Percentiles rank a stretch among this genome's conserved stretches.
phyloP scores from a whole-genome alignment of 2,329 filamentous ascomycete species.

The Beauveria brongniartii region DNA sequence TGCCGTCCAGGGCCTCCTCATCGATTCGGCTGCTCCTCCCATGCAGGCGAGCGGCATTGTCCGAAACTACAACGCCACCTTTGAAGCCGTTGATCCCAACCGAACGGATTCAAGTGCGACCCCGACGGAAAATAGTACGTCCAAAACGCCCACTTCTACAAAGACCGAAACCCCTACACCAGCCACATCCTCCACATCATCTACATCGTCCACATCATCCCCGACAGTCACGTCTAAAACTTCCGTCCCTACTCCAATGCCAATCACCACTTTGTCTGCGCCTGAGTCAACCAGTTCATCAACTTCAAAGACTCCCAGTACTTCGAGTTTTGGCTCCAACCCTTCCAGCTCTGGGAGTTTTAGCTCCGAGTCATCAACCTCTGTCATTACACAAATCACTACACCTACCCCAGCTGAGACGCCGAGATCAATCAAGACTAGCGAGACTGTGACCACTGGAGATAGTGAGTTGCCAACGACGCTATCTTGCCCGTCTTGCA shows the following conservation, averaged over 20 bases:
- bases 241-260: background rate
- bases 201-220: background rate
- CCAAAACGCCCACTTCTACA: background rate
- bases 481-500: constrained; percentile 3
- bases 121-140: constrained; percentile 5
- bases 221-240: background rate
- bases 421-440: background rate
- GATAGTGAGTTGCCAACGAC: constrained; percentile 6
- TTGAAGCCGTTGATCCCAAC: constrained; percentile 16
- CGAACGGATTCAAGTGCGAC: background rate
- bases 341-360: background rate
- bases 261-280: background rate
- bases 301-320: background rate
- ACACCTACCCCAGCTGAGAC: background rate
- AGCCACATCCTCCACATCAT: background rate
- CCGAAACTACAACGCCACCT: constrained; percentile 27
- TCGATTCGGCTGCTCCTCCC: constrained; percentile 34
- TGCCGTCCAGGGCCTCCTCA: constrained; percentile 51
- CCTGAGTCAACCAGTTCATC: background rate
- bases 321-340: background rate
- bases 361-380: constrained; percentile 4
- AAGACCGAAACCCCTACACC: background rate
- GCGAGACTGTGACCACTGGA: constrained; percentile 5
- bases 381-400: background rate
- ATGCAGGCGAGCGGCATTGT: constrained; percentile 40